phyloP scores from a whole-genome alignment of 108 stramenopile genomes.

The Pseudonitzschia multistriata region DNA sequence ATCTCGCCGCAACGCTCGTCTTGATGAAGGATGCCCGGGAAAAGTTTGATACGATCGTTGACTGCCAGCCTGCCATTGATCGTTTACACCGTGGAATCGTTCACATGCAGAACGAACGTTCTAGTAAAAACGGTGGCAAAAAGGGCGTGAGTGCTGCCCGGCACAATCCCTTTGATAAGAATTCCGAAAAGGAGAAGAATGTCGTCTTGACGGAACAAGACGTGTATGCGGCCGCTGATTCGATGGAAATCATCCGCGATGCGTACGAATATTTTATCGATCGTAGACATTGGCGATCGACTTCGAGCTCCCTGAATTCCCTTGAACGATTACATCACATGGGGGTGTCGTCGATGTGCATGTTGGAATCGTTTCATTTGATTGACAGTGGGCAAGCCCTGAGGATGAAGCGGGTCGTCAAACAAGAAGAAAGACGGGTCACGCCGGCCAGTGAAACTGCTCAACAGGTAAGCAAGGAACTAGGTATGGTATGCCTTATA shows the following conservation, averaged over 20 bases:
- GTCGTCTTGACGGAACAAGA: constrained; percentile 72
- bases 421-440: constrained; percentile 34
- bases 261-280: constrained; percentile 75
- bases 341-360: constrained; percentile 78
- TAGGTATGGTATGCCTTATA: neutral
- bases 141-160: constrained; percentile 1
- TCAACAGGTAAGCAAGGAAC: constrained; percentile 34
- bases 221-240: constrained; percentile 81
- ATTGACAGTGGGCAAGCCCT: constrained; percentile 67
- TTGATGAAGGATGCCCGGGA: constrained; percentile 75
- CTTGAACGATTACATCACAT: constrained; percentile 73
- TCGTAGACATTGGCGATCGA: constrained; percentile 59
- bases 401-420: constrained; percentile 57
- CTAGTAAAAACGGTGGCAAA: constrained; percentile 24
- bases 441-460: constrained; percentile 69
- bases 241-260: constrained; percentile 85
- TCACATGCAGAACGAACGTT: constrained; percentile 49
- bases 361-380: constrained; percentile 64
- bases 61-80: constrained; percentile 77
- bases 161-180: constrained; percentile 28
- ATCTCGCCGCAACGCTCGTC: constrained; percentile 57
- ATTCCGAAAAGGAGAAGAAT: constrained; percentile 12
- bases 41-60: constrained; percentile 80
- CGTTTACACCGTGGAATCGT: constrained; percentile 61
- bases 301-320: constrained; percentile 44